Percentiles rank a stretch among this genome's conserved stretches.
phyloP scores from a whole-genome alignment of 257 asterid genomes.

The Przewalskia tangutica region DNA sequence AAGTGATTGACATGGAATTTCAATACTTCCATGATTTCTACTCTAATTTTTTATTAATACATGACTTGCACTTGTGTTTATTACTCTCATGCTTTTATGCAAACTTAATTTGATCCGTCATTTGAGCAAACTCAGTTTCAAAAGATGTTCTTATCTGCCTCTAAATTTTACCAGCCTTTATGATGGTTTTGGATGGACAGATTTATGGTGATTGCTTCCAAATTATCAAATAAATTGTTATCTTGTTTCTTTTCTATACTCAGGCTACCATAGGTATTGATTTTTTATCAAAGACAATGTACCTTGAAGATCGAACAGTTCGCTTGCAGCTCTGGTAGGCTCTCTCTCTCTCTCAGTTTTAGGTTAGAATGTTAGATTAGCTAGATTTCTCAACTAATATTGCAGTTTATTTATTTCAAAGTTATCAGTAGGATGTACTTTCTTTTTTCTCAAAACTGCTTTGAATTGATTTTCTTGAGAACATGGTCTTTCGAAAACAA shows the following conservation, averaged over 20 bases:
- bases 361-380: neutral
- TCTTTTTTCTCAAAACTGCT: too few relatives aligned
- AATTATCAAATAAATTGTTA: neutral
- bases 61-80: neutral
- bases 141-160: neutral
- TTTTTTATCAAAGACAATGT: constrained; percentile 85
- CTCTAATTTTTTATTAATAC: neutral
- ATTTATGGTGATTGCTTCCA: neutral
- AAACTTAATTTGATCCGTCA: neutral
- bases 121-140: neutral
- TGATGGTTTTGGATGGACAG: neutral
- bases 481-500: too few relatives aligned
- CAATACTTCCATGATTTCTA: too few relatives aligned
- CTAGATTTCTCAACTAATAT: neutral
- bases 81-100: neutral
- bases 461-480: too few relatives aligned
- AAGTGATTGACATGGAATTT: neutral
- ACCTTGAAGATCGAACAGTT: constrained; percentile 83
- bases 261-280: constrained; percentile 97
- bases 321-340: constrained; percentile 83
- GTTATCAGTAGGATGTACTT: neutral
- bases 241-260: neutral
- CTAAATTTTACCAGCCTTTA: neutral
- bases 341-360: neutral
- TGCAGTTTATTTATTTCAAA: neutral